A percentile compares a stretch with the other conserved stretches of the same genome.
Conservation (phyloP, 305 asterid genomes). For the Withania somnifera region DNA sequence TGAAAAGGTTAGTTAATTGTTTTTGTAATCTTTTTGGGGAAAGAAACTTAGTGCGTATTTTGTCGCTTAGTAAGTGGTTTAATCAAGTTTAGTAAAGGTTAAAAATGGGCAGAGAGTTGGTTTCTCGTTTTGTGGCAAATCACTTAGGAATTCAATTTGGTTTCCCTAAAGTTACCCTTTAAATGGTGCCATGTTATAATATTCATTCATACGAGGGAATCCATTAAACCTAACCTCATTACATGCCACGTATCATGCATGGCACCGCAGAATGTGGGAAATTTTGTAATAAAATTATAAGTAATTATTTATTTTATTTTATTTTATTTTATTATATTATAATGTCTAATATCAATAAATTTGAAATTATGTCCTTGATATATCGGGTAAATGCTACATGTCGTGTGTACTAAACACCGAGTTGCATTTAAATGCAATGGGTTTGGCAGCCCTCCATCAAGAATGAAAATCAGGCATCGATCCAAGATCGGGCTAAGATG, state of each 20-base stretch:
- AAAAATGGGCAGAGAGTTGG: neutral
- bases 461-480: no score
- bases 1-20: neutral
- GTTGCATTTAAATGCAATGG: no score
- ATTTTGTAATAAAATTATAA: no score
- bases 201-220: neutral
- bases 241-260: conserved; percentile 11
- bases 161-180: neutral
- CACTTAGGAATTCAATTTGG: neutral
- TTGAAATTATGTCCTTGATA: no score
- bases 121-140: neutral
- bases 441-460: no score
- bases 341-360: no score
- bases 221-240: neutral
- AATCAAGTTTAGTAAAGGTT: conserved; percentile 6
- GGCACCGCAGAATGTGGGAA: no score
- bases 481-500: no score
- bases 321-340: no score
- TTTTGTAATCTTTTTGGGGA: neutral
- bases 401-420: no score
- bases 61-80: conserved; percentile 22
- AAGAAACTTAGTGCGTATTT: conserved; percentile 14
- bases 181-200: neutral
- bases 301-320: no score
- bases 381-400: no score